A percentile compares a stretch with the other conserved stretches of the same genome.
Evolutionary conservation across 2,329 filamentous ascomycete genomes (phyloP).

Genomic region (Blastomyces percursus): DNA sequence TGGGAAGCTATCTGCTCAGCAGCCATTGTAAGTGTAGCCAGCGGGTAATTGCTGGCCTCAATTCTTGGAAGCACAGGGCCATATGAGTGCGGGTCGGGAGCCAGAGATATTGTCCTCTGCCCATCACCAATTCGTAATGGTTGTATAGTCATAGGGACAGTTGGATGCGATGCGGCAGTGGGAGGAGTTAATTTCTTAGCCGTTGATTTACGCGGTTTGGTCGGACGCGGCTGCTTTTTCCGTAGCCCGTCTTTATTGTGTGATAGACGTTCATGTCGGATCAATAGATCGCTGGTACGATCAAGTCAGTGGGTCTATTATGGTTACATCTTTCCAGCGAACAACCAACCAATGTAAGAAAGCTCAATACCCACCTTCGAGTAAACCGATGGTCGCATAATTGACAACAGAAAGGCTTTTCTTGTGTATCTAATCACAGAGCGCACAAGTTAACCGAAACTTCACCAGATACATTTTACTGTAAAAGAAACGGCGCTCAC

Average conservation of each 20-base stretch:
- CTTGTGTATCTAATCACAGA: constrained; percentile 23
- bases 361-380: constrained; percentile 22
- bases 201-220: constrained; percentile 18
- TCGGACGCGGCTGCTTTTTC: neutral
- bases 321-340: neutral
- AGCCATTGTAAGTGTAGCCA: constrained; percentile 32
- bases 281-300: constrained; percentile 27
- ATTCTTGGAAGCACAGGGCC: constrained; percentile 14
- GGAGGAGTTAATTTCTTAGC: constrained; percentile 11
- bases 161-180: neutral
- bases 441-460: neutral
- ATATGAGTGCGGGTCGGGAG: neutral
- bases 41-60: constrained; percentile 21
- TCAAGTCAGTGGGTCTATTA: neutral
- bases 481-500: neutral
- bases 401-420: constrained; percentile 32
- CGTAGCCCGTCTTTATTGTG: constrained; percentile 20
- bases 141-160: neutral
- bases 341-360: neutral
- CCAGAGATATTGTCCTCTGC: neutral
- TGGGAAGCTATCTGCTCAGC: constrained; percentile 33
- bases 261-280: constrained; percentile 31
- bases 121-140: neutral
- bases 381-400: constrained; percentile 34
- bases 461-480: neutral